A percentile compares a stretch with the other conserved stretches of the same genome.
Conservation (phyloP, 768 basidiomycete genomes). For the Boletus sp. region DNA sequence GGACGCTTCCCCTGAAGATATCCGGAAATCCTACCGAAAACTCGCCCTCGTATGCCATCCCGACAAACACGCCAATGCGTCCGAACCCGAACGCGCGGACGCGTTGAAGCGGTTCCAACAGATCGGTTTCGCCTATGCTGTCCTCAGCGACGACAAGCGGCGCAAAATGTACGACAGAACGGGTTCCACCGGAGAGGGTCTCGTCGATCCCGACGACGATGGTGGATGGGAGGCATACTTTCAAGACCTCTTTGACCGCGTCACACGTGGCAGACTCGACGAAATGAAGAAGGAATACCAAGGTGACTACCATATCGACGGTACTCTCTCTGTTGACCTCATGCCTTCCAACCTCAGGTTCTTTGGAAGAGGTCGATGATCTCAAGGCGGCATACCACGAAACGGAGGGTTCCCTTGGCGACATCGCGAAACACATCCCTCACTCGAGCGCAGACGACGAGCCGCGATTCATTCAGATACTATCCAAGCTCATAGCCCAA, state of each 20-base stretch:
- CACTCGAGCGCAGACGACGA: slow-evolving; percentile 87
- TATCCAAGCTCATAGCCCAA: slow-evolving; percentile 65
- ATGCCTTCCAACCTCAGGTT: slow-evolving; percentile 50
- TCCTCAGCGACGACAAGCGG: slow-evolving; percentile 76
- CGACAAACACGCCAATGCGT: slow-evolving; percentile 76
- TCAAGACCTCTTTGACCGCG: slow-evolving; percentile 81
- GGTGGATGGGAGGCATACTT: slow-evolving; percentile 95
- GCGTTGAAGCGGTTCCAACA: slow-evolving; percentile 86
- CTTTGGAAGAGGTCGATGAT: slow-evolving; percentile 81
- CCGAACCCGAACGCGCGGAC: slow-evolving; percentile 58
- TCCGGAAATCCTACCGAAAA: slow-evolving; percentile 83
- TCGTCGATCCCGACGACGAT: slow-evolving; percentile 69
- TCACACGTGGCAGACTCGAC: slow-evolving; percentile 83
- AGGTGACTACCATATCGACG: slow-evolving; percentile 39
- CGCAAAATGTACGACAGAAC: slow-evolving; percentile 80
- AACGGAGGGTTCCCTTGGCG: slow-evolving; percentile 71
- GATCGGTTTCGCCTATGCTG: slow-evolving; percentile 90
- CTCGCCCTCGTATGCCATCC: slow-evolving; percentile 84
- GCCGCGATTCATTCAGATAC: slow-evolving; percentile 67
- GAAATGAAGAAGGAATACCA: slow-evolving; percentile 95
- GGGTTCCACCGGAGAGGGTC: slow-evolving; percentile 80
- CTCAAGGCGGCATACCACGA: slow-evolving; percentile 70
- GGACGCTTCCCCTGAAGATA: slow-evolving; percentile 59
- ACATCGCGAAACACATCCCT: slow-evolving; percentile 83
- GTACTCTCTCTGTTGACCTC: neutral